Base-by-base conservation (phyloP, 1,284 basidiomycete genomes). In the Lignosus rhinocerotis region DNA sequence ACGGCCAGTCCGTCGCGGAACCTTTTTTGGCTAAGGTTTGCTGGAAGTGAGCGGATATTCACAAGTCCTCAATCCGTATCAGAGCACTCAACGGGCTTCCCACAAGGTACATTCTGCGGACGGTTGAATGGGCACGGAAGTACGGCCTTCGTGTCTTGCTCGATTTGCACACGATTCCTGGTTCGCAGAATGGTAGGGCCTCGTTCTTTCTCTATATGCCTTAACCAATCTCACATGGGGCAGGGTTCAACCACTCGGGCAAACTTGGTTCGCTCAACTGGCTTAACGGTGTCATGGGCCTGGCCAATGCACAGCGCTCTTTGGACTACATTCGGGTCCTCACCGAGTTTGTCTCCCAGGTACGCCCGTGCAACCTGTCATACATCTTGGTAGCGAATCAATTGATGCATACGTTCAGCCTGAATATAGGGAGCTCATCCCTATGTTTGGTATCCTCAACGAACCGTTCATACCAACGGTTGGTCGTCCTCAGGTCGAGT, bases 61-160 rank as follows among this genome's bases (percentile, higher is more conserved):
- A 31, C n/a, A 9, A 12, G 3, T 2, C 6, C 7, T 25, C 31
- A 17, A 19, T 17, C 16, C 12, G 12, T 12, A 14, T 6, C 12
- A 17, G 17, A 43, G 42, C 42, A 38, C 42, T 46, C n/a, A 11
- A 30, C 31, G 44, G 17, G 9, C 14, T 11, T 1, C 44, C 11
- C 16, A 2, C 7, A 76, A 87, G 85, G 59, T 94, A 87, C 73
- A 87, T 93, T 62, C 76, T 93, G 51, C 88, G 87, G 56, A 78
- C 88, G 4, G 70, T 95, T 49, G 78, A 80, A 19, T 96, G 93
- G 94, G 88, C 88, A 43, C 82, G 93, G 61, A 96, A 96, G 75
- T 96, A 97, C 71, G 94, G 94, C 14, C 66, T 96, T 5, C 82
- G 94, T 33, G 83, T 96, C 61, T 88, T 93, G 66, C 75, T 96